These are phyloP conservation scores for Aspergillus nidulans DNA, from an alignment of 495 filamentous ascomycete species.

Conservation along the genomic window DNA sequence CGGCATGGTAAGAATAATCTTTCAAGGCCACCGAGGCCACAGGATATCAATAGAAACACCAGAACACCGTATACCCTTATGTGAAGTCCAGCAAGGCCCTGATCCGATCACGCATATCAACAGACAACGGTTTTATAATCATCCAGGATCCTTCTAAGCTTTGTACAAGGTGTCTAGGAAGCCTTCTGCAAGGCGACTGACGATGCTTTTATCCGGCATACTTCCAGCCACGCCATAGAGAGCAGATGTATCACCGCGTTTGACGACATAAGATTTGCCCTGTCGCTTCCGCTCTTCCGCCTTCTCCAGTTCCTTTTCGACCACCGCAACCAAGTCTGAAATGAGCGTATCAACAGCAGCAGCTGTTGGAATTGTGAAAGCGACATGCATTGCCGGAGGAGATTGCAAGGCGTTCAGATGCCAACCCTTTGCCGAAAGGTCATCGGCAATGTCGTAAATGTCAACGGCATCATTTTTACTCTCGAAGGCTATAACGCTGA, in stretches of 20 bases:
- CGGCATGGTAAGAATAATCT: conserved; percentile 5
- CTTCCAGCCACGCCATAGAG: conserved; percentile 95
- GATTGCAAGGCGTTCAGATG: conserved; percentile 92
- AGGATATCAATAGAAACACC: conserved; percentile 6
- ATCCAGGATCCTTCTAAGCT: conserved; percentile 48
- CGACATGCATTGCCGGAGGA: conserved; percentile 92
- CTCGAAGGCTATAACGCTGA: conserved; percentile 85
- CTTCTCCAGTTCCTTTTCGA: conserved; percentile 69
- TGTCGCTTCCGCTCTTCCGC: conserved; percentile 73
- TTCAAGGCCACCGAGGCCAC: background rate
- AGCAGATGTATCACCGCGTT: conserved; percentile 69
- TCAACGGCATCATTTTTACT: conserved; percentile 64
- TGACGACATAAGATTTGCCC: conserved; percentile 47
- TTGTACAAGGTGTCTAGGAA: conserved; percentile 97
- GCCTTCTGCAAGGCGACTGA: conserved; percentile 81
- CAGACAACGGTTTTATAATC: conserved; percentile 4
- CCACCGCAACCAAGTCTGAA: conserved; percentile 68
- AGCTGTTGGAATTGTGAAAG: conserved; percentile 87
- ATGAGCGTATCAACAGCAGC: conserved; percentile 73
- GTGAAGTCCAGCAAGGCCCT: background rate
- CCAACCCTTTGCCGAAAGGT: conserved; percentile 79
- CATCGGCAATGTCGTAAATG: conserved; percentile 85
- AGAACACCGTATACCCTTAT: conserved; percentile 12
- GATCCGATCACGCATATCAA: conserved; percentile 10
- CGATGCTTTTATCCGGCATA: conserved; percentile 90